A percentile compares a stretch with the other conserved stretches of the same genome.
Conservation (phyloP, 2,329 filamentous ascomycete genomes). For the Fusarium subtropicale region DNA sequence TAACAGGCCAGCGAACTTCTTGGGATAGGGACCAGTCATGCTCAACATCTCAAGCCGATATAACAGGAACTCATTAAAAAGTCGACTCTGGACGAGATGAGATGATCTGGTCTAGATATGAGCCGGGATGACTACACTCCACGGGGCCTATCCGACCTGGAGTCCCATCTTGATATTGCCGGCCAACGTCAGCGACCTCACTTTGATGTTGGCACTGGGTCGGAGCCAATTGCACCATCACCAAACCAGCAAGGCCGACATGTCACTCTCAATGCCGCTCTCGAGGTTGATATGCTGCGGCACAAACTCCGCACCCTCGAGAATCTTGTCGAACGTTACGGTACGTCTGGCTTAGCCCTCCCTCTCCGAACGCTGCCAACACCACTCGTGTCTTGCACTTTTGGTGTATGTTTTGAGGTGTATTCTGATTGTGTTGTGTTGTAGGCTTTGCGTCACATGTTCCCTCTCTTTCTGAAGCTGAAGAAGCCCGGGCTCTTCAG, state of each 20-base stretch:
- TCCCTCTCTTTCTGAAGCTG: constrained; percentile 63
- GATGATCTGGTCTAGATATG: constrained; percentile 49
- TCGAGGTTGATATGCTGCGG: constrained; percentile 67
- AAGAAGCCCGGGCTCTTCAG: constrained; percentile 68
- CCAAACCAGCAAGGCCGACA: constrained; percentile 62
- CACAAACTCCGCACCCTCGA: constrained; percentile 65
- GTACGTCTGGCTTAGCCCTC: constrained; percentile 53
- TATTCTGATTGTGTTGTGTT: constrained; percentile 32
- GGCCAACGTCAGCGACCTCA: constrained; percentile 59
- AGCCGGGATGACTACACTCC: constrained; percentile 49
- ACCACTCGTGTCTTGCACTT: constrained; percentile 16
- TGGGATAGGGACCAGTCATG: constrained; percentile 42
- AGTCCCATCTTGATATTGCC: constrained; percentile 49
- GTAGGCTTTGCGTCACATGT: constrained; percentile 50
- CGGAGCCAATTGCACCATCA: constrained; percentile 61
- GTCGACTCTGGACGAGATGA: constrained; percentile 46
- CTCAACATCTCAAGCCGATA: constrained; percentile 42
- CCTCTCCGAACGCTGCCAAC: constrained; percentile 19
- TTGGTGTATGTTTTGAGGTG: constrained; percentile 5
- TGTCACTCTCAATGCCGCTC: constrained; percentile 59
- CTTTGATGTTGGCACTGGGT: constrained; percentile 63
- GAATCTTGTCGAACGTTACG: constrained; percentile 60
- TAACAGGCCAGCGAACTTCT: constrained; percentile 37
- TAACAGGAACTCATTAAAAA: constrained; percentile 44
- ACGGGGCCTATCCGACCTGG: constrained; percentile 49